Percentiles rank a stretch among this genome's conserved stretches.
phyloP scores from a whole-genome alignment of 2,329 filamentous ascomycete genomes.

The Ceratocystis cubensis region DNA sequence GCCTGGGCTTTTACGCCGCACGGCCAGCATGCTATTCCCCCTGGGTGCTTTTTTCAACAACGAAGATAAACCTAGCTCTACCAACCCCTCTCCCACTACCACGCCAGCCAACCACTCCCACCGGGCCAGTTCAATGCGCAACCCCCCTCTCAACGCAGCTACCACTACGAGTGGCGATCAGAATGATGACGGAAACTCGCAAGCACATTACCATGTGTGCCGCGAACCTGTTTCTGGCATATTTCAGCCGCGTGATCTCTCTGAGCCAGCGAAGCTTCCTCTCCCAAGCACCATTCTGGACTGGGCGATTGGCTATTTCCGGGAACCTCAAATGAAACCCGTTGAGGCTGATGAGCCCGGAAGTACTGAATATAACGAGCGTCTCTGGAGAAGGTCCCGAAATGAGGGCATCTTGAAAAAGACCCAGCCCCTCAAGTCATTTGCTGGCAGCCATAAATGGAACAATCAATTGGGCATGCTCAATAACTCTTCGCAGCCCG shows the following conservation, averaged over 20 bases:
- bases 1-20: slow-evolving; percentile 48
- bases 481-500: slow-evolving; percentile 78
- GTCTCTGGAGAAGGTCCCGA: slow-evolving; percentile 79
- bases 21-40: slow-evolving; percentile 50
- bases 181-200: slow-evolving; percentile 52
- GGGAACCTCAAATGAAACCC: slow-evolving; percentile 94
- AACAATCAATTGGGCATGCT: slow-evolving; percentile 70
- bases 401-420: slow-evolving; percentile 88
- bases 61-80: slow-evolving; percentile 34
- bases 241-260: slow-evolving; percentile 51
- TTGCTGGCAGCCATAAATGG: slow-evolving; percentile 77
- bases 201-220: slow-evolving; percentile 62
- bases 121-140: slow-evolving; percentile 25
- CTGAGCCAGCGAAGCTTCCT: slow-evolving; percentile 53
- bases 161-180: slow-evolving; percentile 53
- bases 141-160: slow-evolving; percentile 21
- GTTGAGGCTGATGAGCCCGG: slow-evolving; percentile 93
- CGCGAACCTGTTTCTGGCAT: slow-evolving; percentile 68
- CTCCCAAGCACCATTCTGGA: slow-evolving; percentile 75
- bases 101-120: slow-evolving; percentile 24
- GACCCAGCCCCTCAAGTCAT: slow-evolving; percentile 85
- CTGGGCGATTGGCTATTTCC: slow-evolving; percentile 96
- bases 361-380: slow-evolving; percentile 89
- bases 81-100: slow-evolving; percentile 24
- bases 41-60: slow-evolving; percentile 38